phyloP scores from a whole-genome alignment of 148 eudicot genomes.

The Diospyros kaki region DNA sequence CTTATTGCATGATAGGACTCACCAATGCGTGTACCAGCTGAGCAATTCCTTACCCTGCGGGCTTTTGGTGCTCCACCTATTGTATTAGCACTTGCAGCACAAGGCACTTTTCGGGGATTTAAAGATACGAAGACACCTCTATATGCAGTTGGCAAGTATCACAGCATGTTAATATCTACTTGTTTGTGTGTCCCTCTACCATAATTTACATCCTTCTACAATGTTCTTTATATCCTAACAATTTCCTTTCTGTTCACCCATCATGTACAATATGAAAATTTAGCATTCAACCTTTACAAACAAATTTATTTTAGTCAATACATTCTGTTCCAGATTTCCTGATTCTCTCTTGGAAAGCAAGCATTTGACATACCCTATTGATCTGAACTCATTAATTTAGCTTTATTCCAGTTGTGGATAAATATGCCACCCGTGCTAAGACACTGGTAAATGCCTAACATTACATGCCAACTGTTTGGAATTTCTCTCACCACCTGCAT shows the following conservation, averaged over 20 bases:
- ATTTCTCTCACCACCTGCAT: no score
- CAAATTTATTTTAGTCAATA: not conserved
- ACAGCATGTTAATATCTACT: slow-evolving; percentile 6
- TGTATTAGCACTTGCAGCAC: slow-evolving; percentile 92
- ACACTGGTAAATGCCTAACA: no score
- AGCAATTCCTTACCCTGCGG: slow-evolving; percentile 68
- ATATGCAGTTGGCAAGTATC: slow-evolving; percentile 85
- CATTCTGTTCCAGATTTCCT: not conserved
- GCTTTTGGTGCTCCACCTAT: slow-evolving; percentile 95
- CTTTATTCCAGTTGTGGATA: no score
- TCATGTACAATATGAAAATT: not conserved
- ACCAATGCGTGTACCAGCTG: slow-evolving; percentile 87
- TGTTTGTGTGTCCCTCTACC: not conserved
- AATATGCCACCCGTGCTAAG: no score
- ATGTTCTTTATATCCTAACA: not conserved
- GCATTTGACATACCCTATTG: no score
- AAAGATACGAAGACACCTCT: slow-evolving; percentile 94
- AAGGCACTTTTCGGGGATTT: slow-evolving; percentile 91
- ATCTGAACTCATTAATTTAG: no score
- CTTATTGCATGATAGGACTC: slow-evolving; percentile 61
- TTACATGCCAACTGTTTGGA: not conserved
- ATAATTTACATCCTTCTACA: not conserved
- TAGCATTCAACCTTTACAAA: not conserved
- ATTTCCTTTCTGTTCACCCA: not conserved
- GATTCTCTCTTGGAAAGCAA: no score